Conservation (phyloP, 2,329 filamentous ascomycete species). For the Calonectria pauciramosa region DNA sequence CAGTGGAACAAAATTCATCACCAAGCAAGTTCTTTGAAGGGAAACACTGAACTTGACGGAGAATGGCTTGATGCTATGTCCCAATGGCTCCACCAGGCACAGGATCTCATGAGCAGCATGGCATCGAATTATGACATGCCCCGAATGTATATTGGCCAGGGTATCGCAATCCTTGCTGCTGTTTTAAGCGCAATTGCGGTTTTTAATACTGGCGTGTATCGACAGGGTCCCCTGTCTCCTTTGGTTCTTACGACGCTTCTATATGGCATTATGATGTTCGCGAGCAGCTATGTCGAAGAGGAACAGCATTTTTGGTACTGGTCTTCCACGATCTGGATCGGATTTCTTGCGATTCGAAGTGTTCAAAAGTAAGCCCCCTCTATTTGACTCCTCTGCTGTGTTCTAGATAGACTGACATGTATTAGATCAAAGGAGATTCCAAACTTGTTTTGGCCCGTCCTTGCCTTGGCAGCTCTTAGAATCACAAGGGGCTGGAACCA, state of each 20-base stretch:
- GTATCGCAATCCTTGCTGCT: slow-evolving; percentile 51
- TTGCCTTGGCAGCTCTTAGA: slow-evolving; percentile 73
- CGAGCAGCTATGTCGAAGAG: slow-evolving; percentile 97
- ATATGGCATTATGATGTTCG: slow-evolving; percentile 95
- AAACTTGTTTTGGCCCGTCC: slow-evolving; percentile 49
- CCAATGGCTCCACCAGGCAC: slow-evolving; percentile 78
- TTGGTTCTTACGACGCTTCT: slow-evolving; percentile 67
- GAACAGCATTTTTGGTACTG: slow-evolving; percentile 99
- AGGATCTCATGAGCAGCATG: slow-evolving; percentile 86
- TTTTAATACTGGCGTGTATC: slow-evolving; percentile 26
- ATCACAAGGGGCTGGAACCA: slow-evolving; percentile 90
- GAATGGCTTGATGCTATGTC: slow-evolving; percentile 60
- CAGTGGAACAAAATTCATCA: slow-evolving; percentile 67
- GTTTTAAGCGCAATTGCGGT: slow-evolving; percentile 31
- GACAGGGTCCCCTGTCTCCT: slow-evolving; percentile 49
- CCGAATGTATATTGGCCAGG: slow-evolving; percentile 67
- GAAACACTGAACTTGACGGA: slow-evolving; percentile 47
- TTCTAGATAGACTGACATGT: slow-evolving; percentile 21
- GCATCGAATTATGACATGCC: slow-evolving; percentile 91
- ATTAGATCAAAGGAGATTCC: slow-evolving; percentile 45
- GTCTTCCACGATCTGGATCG: slow-evolving; percentile 79
- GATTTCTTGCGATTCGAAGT: slow-evolving; percentile 64
- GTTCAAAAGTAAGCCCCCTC: slow-evolving; percentile 54
- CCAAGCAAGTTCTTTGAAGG: slow-evolving; percentile 41
- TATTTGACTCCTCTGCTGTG: fast-evolving